Percentiles rank a stretch among this genome's conserved stretches.
Conservation (phyloP, 306 rosid species). For the Quercus glauca region DNA sequence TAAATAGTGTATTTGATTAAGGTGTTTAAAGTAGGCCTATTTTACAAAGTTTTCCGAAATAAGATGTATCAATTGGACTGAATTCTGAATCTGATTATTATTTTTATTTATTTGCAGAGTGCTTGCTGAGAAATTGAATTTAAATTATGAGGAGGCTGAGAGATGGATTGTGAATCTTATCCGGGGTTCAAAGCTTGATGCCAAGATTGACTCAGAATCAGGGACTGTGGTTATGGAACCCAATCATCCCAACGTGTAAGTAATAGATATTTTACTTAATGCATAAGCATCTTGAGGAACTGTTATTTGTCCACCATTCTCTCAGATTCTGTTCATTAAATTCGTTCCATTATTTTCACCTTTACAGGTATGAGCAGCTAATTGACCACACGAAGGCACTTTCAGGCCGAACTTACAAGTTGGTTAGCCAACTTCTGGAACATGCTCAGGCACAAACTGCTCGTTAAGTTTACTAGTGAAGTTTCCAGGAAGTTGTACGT, state of each 20-base stretch:
- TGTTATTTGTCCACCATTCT: not conserved
- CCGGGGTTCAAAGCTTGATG: slow-evolving; percentile 84
- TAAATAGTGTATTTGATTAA: not conserved
- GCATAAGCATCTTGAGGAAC: not conserved
- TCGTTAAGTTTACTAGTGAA: slow-evolving; percentile 30
- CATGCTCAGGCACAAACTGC: slow-evolving; percentile 64
- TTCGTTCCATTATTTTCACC: not conserved
- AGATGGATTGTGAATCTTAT: slow-evolving; percentile 89
- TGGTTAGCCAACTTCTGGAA: slow-evolving; percentile 66
- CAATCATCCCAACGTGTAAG: slow-evolving; percentile 85
- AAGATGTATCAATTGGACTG: not conserved
- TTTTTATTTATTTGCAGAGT: slow-evolving; percentile 48
- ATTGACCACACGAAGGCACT: slow-evolving; percentile 82
- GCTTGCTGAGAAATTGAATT: slow-evolving; percentile 87
- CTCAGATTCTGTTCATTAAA: not conserved
- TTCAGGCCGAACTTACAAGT: slow-evolving; percentile 74
- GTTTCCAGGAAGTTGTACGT: slow-evolving; percentile 12
- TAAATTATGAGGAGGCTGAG: slow-evolving; percentile 93
- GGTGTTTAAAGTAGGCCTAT: not conserved
- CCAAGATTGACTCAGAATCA: slow-evolving; percentile 67
- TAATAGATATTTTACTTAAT: slow-evolving; percentile 6
- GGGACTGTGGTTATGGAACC: slow-evolving; percentile 87
- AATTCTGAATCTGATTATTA: not conserved
- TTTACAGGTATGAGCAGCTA: slow-evolving; percentile 83
- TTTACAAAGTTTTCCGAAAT: not conserved